These are phyloP conservation scores for Dendrobium huoshanense DNA, from an alignment of 106 monocot species.

Conservation along the genomic window DNA sequence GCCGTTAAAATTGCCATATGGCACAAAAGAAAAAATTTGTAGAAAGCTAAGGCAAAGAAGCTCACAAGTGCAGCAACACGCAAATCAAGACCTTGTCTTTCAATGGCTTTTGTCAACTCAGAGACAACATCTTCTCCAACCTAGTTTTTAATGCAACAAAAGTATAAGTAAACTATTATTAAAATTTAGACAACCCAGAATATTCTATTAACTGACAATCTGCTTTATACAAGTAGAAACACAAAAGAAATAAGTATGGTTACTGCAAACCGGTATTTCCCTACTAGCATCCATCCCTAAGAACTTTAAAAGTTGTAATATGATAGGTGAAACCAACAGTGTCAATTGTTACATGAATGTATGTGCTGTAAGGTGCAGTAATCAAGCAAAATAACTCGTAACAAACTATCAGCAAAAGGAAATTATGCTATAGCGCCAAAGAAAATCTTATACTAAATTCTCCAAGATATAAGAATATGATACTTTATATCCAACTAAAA, in stretches of 20 bases:
- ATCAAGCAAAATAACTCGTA: neutral
- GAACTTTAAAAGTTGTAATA: neutral
- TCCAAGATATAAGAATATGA: neutral
- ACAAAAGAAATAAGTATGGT: neutral
- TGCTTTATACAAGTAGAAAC: neutral
- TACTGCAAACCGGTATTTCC: neutral
- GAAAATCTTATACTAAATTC: neutral
- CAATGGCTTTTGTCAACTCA: conserved; percentile 62
- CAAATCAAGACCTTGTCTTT: conserved; percentile 83
- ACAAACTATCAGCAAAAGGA: neutral
- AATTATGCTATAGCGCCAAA: neutral
- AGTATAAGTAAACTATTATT: neutral
- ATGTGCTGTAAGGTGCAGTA: neutral
- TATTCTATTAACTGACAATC: neutral
- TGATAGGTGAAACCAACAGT: neutral
- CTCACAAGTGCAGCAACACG: conserved; percentile 65
- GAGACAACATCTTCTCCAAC: conserved; percentile 78
- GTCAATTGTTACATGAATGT: neutral
- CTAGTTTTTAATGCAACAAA: conserved; percentile 23
- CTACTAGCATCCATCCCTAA: neutral
- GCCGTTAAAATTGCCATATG: neutral
- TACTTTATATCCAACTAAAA: neutral
- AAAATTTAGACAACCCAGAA: neutral
- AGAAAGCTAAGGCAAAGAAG: conserved; percentile 1
- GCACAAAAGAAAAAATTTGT: neutral